Conservation (phyloP, 495 filamentous ascomycete species). For the Hyaloscypha finlandica region DNA sequence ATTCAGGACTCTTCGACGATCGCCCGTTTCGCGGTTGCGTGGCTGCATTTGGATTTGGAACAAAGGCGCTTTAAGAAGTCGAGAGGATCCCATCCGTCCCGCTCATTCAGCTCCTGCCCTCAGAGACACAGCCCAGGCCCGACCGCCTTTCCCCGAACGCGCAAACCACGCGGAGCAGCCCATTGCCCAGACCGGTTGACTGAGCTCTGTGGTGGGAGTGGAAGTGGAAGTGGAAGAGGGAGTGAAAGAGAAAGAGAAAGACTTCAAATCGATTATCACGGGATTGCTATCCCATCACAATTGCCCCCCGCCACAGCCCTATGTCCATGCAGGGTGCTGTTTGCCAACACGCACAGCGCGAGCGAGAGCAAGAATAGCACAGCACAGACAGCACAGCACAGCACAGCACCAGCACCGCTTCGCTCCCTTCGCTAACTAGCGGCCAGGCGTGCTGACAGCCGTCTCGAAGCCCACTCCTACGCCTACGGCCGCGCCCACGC, state of each 20-base stretch:
- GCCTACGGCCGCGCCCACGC: background rate
- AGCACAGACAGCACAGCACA: background rate
- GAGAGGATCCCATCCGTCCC: background rate
- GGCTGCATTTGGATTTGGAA: background rate
- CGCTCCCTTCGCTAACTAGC: background rate
- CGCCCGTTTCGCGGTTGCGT: slow-evolving; percentile 2
- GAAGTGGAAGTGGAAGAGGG: no score
- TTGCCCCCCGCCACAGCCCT: background rate
- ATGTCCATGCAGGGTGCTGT: background rate
- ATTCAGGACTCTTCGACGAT: slow-evolving; percentile 4
- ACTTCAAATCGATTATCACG: background rate
- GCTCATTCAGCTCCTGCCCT: slow-evolving; percentile 4
- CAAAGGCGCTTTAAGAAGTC: background rate
- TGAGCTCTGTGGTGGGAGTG: background rate
- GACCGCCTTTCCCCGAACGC: no score
- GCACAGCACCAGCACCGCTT: background rate
- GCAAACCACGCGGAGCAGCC: background rate
- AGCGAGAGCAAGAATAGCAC: background rate
- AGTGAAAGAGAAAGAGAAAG: background rate
- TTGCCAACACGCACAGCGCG: background rate
- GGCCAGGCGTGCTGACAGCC: slow-evolving; percentile 4
- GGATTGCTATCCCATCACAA: background rate
- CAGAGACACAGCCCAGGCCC: background rate
- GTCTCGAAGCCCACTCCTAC: background rate
- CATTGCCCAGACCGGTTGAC: background rate